These are phyloP conservation scores for Phytophthora sansomeana DNA, from an alignment of 352 stramenopile species.

Conservation along the genomic window DNA sequence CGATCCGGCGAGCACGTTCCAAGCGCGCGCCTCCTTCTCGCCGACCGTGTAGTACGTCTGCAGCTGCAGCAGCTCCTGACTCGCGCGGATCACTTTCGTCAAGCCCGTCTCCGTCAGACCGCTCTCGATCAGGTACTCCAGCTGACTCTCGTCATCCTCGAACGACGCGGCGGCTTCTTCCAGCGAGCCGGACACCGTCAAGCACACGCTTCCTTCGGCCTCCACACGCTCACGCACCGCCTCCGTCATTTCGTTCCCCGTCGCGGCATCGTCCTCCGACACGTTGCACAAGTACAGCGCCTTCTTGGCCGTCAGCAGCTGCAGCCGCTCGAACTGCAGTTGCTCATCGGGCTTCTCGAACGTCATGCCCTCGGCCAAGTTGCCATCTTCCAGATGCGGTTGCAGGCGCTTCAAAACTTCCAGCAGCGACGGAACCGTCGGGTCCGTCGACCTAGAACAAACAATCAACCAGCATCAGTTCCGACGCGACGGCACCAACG, in stretches of 20 bases:
- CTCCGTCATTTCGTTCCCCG: slow-evolving; percentile 94
- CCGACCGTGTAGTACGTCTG: slow-evolving; percentile 98
- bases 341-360: slow-evolving; percentile 90
- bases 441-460: slow-evolving; percentile 56
- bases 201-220: slow-evolving; percentile 69
- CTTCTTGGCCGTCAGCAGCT: slow-evolving; percentile 92
- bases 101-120: slow-evolving; percentile 79
- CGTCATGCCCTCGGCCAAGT: slow-evolving; percentile 57
- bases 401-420: slow-evolving; percentile 69
- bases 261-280: slow-evolving; percentile 94
- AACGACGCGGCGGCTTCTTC: slow-evolving; percentile 85
- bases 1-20: slow-evolving; percentile 84
- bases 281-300: slow-evolving; percentile 99
- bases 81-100: slow-evolving; percentile 87
- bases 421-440: slow-evolving; percentile 57
- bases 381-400: slow-evolving; percentile 86
- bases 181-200: slow-evolving; percentile 79
- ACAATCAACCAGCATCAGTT: slow-evolving; percentile 12
- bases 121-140: slow-evolving; percentile 94
- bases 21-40: slow-evolving; percentile 84
- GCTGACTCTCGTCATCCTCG: slow-evolving; percentile 90
- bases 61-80: slow-evolving; percentile 95
- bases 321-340: slow-evolving; percentile 80
- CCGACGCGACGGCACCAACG: too few relatives aligned
- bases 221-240: slow-evolving; percentile 73